These are phyloP conservation scores for Sporothrix luriei DNA, from an alignment of 2,329 filamentous ascomycete genomes.

Conservation along the genomic window DNA sequence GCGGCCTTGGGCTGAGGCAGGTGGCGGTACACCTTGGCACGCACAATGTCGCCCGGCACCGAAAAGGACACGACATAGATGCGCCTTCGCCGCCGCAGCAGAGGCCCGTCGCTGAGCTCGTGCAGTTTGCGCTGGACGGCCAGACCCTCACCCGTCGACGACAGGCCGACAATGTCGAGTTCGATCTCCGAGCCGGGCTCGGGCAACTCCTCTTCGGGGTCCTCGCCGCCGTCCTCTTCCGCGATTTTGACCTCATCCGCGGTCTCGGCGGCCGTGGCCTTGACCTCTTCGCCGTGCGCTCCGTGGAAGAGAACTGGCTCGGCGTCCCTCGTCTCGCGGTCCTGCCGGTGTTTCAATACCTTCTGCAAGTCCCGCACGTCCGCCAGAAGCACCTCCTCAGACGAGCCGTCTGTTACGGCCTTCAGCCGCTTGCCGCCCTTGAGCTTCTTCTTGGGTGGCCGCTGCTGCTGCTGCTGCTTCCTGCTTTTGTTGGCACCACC, in stretches of 20 bases:
- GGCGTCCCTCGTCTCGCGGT: conserved; percentile 39
- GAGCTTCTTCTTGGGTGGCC: conserved; percentile 50
- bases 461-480: conserved; percentile 30
- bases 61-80: conserved; percentile 89
- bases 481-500: conserved; percentile 5
- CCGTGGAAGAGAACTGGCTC: conserved; percentile 32
- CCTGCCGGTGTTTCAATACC: conserved; percentile 44
- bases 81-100: conserved; percentile 49
- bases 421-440: conserved; percentile 62
- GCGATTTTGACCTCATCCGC: conserved; percentile 25
- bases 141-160: conserved; percentile 89
- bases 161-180: conserved; percentile 77
- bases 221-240: conserved; percentile 32
- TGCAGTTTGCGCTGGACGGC: conserved; percentile 57
- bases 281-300: conserved; percentile 22
- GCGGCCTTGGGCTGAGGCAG: conserved; percentile 48
- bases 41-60: conserved; percentile 79
- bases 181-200: conserved; percentile 74
- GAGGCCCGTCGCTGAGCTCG: conserved; percentile 43
- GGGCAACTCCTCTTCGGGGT: conserved; percentile 52
- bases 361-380: conserved; percentile 63
- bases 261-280: conserved; percentile 5
- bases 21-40: conserved; percentile 78
- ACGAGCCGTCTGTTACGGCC: conserved; percentile 58
- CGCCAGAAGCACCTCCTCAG: conserved; percentile 66